A percentile compares a stretch with the other conserved stretches of the same genome.
These are phyloP conservation scores for Immersiella caudata DNA, from an alignment of 495 filamentous ascomycete species.

Conservation along the genomic window DNA sequence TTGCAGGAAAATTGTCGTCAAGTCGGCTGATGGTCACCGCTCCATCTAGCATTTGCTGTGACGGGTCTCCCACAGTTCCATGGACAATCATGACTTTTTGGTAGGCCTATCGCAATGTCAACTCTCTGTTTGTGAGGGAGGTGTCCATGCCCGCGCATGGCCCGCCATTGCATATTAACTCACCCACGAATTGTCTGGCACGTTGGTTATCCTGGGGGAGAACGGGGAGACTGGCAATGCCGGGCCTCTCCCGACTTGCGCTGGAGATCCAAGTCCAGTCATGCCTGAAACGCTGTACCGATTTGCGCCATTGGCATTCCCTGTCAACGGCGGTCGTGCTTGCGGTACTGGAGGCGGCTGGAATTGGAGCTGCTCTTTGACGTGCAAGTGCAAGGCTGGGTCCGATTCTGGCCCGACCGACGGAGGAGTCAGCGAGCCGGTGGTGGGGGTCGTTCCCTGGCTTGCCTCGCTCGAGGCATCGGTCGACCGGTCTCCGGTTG, in stretches of 20 bases:
- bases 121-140: constrained; percentile 5
- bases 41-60: constrained; percentile 74
- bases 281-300: constrained; percentile 56
- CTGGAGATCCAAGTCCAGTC: constrained; percentile 57
- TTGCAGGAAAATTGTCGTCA: constrained; percentile 80
- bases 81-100: constrained; percentile 84
- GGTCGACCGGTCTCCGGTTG: constrained; percentile 50
- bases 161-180: too few relatives aligned
- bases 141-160: background rate
- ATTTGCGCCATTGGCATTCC: constrained; percentile 42
- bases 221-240: constrained; percentile 69
- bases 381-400: constrained; percentile 51
- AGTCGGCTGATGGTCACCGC: constrained; percentile 76
- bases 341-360: constrained; percentile 31
- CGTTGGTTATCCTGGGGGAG: constrained; percentile 73
- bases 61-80: constrained; percentile 75
- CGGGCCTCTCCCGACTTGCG: constrained; percentile 55
- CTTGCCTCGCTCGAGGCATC: constrained; percentile 55
- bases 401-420: constrained; percentile 49
- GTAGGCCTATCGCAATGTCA: constrained; percentile 62
- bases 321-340: constrained; percentile 48
- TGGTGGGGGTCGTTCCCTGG: constrained; percentile 48
- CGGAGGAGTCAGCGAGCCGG: constrained; percentile 50
- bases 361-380: constrained; percentile 38
- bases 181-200: constrained; percentile 84